These are phyloP conservation scores for Ophiostoma novo-ulmi DNA, from an alignment of 2,329 filamentous ascomycete species.

Conservation along the genomic window DNA sequence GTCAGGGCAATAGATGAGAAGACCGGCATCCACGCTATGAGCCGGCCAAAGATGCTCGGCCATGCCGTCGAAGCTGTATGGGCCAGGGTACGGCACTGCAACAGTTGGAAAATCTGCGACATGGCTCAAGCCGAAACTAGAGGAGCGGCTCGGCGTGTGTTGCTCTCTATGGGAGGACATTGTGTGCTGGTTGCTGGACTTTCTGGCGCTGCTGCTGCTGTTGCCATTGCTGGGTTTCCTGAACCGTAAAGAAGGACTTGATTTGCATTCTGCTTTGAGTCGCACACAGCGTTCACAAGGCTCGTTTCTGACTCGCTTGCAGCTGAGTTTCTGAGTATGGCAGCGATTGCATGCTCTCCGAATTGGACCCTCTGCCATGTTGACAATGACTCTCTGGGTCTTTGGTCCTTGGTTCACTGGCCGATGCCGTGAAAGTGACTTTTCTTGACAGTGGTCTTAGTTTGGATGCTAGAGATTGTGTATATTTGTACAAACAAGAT, in stretches of 20 bases:
- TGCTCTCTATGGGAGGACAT: neutral
- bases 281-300: slow-evolving; percentile 42
- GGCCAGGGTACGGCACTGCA: slow-evolving; percentile 18
- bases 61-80: slow-evolving; percentile 23
- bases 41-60: slow-evolving; percentile 20
- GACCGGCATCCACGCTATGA: slow-evolving; percentile 17
- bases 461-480: neutral
- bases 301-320: slow-evolving; percentile 40
- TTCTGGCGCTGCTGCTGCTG: slow-evolving; percentile 25
- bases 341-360: slow-evolving; percentile 46
- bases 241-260: slow-evolving; percentile 38
- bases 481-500: neutral
- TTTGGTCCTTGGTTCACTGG: neutral
- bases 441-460: neutral
- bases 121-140: neutral
- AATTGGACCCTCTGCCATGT: slow-evolving; percentile 27
- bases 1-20: slow-evolving; percentile 18
- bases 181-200: neutral
- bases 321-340: slow-evolving; percentile 44
- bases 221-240: slow-evolving; percentile 24
- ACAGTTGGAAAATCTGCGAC: neutral
- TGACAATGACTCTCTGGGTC: neutral
- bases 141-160: neutral
- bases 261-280: slow-evolving; percentile 42
- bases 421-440: neutral